A percentile compares a stretch with the other conserved stretches of the same genome.
Evolutionary conservation across 2,329 filamentous ascomycete species (phyloP).

Genomic region (Claviceps pusilla): DNA sequence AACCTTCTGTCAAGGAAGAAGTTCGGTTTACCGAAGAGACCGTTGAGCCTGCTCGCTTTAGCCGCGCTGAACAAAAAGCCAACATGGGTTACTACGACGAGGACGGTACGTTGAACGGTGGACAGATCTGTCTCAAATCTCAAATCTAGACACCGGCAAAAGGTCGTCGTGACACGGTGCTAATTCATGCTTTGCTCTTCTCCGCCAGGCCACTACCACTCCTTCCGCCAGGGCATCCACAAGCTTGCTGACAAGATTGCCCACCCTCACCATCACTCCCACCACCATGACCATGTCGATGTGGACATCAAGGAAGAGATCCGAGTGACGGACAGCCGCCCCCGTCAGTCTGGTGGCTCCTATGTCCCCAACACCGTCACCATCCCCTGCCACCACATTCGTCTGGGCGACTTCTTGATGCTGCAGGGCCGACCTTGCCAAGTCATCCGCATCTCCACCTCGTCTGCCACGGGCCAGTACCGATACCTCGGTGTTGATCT

Average conservation of each 20-base stretch:
- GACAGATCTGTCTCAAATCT: too few species aligned
- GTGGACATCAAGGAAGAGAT: constrained; percentile 24
- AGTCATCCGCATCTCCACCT: constrained; percentile 99
- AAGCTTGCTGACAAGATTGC: constrained; percentile 42
- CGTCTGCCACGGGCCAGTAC: constrained; percentile 95
- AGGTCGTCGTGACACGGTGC: constrained; percentile 3
- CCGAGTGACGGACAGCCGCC: constrained; percentile 14
- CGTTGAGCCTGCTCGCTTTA: constrained; percentile 38
- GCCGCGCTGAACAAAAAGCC: constrained; percentile 28
- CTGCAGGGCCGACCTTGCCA: constrained; percentile 98
- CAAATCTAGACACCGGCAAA: too few species aligned
- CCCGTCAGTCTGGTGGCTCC: constrained; percentile 16
- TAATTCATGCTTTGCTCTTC: not conserved
- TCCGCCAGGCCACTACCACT: constrained; percentile 42
- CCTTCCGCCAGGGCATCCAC: constrained; percentile 39
- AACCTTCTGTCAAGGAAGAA: constrained; percentile 38
- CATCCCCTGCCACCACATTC: constrained; percentile 99
- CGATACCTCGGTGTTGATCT: constrained; percentile 98
- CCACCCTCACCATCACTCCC: constrained; percentile 29
- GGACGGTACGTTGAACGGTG: constrained; percentile 30
- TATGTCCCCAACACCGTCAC: constrained; percentile 69
- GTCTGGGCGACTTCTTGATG: constrained; percentile 95
- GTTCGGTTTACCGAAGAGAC: constrained; percentile 50
- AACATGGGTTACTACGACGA: constrained; percentile 55
- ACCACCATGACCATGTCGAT: constrained; percentile 33